Conservation (phyloP, 129 eudicot genomes). For the Dittrichia graveolens region DNA sequence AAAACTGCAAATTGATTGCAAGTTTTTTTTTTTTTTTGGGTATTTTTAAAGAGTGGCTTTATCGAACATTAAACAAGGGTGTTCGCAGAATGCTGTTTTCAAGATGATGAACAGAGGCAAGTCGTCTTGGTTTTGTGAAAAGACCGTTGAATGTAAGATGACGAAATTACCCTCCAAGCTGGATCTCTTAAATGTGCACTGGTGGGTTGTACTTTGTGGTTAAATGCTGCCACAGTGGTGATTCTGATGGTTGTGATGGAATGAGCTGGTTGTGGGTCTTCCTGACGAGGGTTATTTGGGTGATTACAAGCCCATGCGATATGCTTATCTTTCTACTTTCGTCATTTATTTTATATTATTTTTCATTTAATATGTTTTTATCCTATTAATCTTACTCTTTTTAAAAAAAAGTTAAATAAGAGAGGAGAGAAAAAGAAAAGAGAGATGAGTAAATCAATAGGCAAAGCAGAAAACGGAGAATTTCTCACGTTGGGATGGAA, state of each 20-base stretch:
- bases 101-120: constrained; percentile 26
- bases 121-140: constrained; percentile 41
- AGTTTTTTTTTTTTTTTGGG: background rate
- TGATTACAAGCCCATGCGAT: too few species aligned
- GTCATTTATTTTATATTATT: too few species aligned
- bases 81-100: constrained; percentile 39
- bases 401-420: too few species aligned
- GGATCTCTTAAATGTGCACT: constrained; percentile 29
- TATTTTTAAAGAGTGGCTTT: background rate
- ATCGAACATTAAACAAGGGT: constrained; percentile 32
- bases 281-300: too few species aligned
- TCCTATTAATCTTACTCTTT: too few species aligned
- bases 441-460: too few species aligned
- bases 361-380: too few species aligned
- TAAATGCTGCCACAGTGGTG: constrained; percentile 4
- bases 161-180: constrained; percentile 21
- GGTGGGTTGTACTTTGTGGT: constrained; percentile 30
- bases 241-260: background rate
- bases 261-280: constrained; percentile 35
- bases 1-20: constrained; percentile 20
- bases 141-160: constrained; percentile 40
- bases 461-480: too few species aligned
- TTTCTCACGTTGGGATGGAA: too few species aligned
- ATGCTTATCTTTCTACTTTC: too few species aligned
- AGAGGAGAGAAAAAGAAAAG: too few species aligned